Conservation (phyloP, 2,329 filamentous ascomycete genomes). For the Ascochyta rabiei region DNA sequence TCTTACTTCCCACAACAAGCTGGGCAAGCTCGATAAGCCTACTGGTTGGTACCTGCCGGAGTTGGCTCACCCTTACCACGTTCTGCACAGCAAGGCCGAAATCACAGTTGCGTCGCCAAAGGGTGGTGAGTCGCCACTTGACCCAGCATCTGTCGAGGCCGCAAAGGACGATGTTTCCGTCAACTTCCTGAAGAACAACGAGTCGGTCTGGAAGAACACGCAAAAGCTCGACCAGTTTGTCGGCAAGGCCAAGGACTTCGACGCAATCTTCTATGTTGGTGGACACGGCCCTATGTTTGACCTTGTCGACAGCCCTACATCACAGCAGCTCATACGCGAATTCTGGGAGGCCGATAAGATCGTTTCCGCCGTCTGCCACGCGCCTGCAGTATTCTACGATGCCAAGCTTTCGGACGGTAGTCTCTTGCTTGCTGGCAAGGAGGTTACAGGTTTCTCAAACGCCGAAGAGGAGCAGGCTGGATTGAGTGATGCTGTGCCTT, state of each 20-base stretch:
- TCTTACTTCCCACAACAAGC: conserved; percentile 65
- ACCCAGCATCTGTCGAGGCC: conserved; percentile 45
- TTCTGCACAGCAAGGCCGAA: conserved; percentile 44
- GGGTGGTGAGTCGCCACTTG: conserved; percentile 47
- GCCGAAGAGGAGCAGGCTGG: conserved; percentile 59
- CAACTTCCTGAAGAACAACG: conserved; percentile 57
- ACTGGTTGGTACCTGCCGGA: conserved; percentile 72
- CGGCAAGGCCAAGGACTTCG: conserved; percentile 64
- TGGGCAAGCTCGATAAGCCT: conserved; percentile 53
- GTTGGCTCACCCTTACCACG: conserved; percentile 48
- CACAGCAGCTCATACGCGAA: conserved; percentile 65
- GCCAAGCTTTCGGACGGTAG: conserved; percentile 59
- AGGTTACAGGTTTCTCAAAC: conserved; percentile 66
- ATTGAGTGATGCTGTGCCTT: conserved; percentile 59
- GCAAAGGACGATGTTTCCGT: conserved; percentile 56
- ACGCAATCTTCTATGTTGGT: conserved; percentile 66
- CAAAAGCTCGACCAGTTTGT: conserved; percentile 62
- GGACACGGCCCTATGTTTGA: conserved; percentile 72
- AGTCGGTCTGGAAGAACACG: conserved; percentile 68
- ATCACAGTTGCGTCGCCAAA: conserved; percentile 50
- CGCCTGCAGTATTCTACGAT: conserved; percentile 66
- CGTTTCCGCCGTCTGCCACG: conserved; percentile 72
- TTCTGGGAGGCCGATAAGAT: conserved; percentile 67
- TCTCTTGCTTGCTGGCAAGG: conserved; percentile 61
- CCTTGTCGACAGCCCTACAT: conserved; percentile 62